Percentiles rank a stretch among this genome's conserved stretches.
phyloP scores from a whole-genome alignment of 495 filamentous ascomycete species.

The Talaromyces proteolyticus region DNA sequence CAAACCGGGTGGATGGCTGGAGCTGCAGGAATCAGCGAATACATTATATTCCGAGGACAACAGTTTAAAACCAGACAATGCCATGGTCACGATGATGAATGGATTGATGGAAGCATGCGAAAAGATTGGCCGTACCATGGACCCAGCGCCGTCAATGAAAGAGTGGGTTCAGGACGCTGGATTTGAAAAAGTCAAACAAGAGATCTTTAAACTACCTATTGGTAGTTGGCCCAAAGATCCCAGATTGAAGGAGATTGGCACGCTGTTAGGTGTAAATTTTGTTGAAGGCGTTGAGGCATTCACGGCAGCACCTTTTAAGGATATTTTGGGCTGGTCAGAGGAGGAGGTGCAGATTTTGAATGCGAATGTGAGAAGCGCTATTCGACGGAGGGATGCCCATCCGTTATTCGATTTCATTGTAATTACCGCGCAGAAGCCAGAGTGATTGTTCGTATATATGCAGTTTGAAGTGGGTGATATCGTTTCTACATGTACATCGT shows the following conservation, averaged over 20 bases:
- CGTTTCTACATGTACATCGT: too few species aligned
- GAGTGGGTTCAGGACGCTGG: constrained; percentile 22
- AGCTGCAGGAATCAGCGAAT: constrained; percentile 24
- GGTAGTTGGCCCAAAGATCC: constrained; percentile 32
- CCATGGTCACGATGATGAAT: constrained; percentile 22
- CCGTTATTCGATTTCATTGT: background rate
- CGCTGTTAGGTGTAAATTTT: constrained; percentile 19
- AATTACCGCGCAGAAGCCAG: background rate
- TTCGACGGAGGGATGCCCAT: background rate
- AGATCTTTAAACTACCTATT: constrained; percentile 23
- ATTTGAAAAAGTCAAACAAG: constrained; percentile 21
- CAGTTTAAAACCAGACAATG: constrained; percentile 24
- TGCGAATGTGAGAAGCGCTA: constrained; percentile 10
- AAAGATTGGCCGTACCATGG: constrained; percentile 23
- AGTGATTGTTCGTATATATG: background rate
- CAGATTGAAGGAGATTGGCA: constrained; percentile 31
- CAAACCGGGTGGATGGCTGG: constrained; percentile 34
- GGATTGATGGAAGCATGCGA: constrained; percentile 13
- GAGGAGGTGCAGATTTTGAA: constrained; percentile 44
- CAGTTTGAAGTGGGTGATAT: background rate
- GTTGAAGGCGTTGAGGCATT: constrained; percentile 29
- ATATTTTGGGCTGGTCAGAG: constrained; percentile 39
- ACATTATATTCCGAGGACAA: constrained; percentile 22
- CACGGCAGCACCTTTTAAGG: constrained; percentile 33
- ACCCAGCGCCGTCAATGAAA: constrained; percentile 22